Conservation (phyloP, 148 eudicot genomes). For the Chenopodium berlandieri region DNA sequence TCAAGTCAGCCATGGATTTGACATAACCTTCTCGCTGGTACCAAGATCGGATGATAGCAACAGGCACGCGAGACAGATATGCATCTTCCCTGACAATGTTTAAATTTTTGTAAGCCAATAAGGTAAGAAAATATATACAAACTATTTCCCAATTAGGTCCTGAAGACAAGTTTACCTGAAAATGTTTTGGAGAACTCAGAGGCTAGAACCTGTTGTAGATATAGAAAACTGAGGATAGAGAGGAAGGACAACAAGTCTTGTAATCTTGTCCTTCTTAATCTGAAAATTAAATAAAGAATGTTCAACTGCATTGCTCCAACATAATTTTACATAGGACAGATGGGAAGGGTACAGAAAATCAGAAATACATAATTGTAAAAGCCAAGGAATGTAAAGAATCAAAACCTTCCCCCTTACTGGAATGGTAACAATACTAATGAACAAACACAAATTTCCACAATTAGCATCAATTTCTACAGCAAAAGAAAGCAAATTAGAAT, state of each 20-base stretch:
- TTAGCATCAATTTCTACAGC: neutral
- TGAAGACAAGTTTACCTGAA: constrained; percentile 50
- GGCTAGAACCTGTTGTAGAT: constrained; percentile 93
- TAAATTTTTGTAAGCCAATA: constrained; percentile 5
- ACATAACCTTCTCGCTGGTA: constrained; percentile 93
- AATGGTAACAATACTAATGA: neutral
- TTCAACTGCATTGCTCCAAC: constrained; percentile 21
- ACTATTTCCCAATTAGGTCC: neutral
- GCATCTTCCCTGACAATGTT: constrained; percentile 58
- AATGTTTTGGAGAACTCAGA: constrained; percentile 71
- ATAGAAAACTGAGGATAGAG: constrained; percentile 92
- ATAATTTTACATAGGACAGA: neutral
- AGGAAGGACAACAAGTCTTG: constrained; percentile 82
- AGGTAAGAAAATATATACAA: neutral
- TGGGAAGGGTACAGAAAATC: too few species aligned
- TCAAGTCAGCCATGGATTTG: constrained; percentile 94
- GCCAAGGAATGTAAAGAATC: too few species aligned
- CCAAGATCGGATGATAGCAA: constrained; percentile 88
- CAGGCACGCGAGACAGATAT: constrained; percentile 68
- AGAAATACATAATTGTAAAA: too few species aligned
- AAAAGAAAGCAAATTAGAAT: neutral
- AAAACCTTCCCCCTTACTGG: neutral
- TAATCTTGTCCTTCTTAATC: constrained; percentile 82
- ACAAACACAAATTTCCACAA: neutral
- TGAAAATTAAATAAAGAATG: constrained; percentile 28